Evolutionary conservation across 768 basidiomycete species (phyloP), one percentile per base, ranked within the genome.

Genomic region (Clitopilus passeckerianus): DNA sequence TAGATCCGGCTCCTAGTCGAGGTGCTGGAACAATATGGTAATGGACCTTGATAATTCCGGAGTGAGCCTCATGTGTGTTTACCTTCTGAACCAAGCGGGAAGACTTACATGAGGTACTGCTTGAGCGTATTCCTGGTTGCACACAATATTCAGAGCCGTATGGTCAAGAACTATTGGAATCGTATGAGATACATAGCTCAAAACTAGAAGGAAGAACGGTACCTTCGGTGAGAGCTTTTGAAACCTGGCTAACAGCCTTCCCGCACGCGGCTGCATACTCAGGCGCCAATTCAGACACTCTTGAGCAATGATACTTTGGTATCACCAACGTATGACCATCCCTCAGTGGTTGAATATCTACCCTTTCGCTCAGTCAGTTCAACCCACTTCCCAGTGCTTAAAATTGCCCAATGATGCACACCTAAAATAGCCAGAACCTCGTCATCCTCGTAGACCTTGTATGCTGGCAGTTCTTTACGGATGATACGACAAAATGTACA

Each of bases 111-210:
- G 89, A n/a, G 84, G 85, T 6, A 91, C 87, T 4, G 86, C 86
- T 67, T 91, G 89, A 0, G 89, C 89, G 64, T 91, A 91, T 69
- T 90, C 89, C 66, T 91, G 89, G 67, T 90, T 90, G 65, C 88
- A 89, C 4, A 90, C 89, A 6, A 91, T 82, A 66, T 90, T 91
- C 53, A 91, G 74, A 6, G 77, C 87, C 15, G 86, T 86, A 63
- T 89, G 86, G 10, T 81, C 75, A 23, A 89, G 63, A 1, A 83
- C 87, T 89, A 57, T 5, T 20, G 33, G 37, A 24, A 14, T 58
- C 18, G 20, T 23, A 15, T 60, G 20, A 57, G 44, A 30, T 12
- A 53, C 1, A 16, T 7, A 22, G 34, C 4, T 18, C n/a, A 43
- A 43, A 43, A 15, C 30, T 1, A 34, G 30, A 3, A 34, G 12